Evolutionary conservation across 441 rosid genomes (phyloP).

Genomic region (Daphne laureola): DNA sequence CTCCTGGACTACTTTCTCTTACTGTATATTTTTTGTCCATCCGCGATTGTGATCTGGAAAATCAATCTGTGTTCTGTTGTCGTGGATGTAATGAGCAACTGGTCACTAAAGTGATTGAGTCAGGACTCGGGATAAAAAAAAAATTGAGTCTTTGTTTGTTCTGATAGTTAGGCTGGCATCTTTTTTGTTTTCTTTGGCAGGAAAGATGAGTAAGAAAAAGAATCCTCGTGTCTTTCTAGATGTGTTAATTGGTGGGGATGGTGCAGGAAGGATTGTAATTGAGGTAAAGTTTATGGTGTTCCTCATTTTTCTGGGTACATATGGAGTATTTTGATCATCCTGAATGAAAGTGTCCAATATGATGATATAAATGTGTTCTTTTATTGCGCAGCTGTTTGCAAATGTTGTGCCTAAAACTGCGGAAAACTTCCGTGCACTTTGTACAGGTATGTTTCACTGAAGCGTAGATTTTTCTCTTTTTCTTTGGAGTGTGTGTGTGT

Average conservation of each 20-base stretch:
- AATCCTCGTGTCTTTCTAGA: constrained; percentile 76
- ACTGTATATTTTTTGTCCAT: too few relatives aligned
- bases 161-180: not conserved
- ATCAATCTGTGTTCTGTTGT: too few relatives aligned
- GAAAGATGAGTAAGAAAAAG: constrained; percentile 64
- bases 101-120: too few relatives aligned
- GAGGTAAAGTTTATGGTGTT: constrained; percentile 51
- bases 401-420: constrained; percentile 92
- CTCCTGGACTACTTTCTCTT: too few relatives aligned
- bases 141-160: too few relatives aligned
- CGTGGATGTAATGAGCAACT: too few relatives aligned
- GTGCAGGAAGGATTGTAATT: constrained; percentile 58
- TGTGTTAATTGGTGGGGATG: constrained; percentile 63
- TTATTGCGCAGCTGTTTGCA: constrained; percentile 66
- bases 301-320: not conserved
- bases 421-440: constrained; percentile 89
- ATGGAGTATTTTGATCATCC: not conserved
- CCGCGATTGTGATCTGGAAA: too few relatives aligned
- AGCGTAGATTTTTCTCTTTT: too few relatives aligned
- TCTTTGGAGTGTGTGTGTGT: too few relatives aligned
- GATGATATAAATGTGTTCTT: constrained; percentile 5
- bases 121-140: too few relatives aligned
- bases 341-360: not conserved
- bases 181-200: constrained; percentile 1
- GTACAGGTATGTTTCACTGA: constrained; percentile 55